A percentile compares a stretch with the other conserved stretches of the same genome.
These are phyloP conservation scores for Cyclotella cryptica DNA, from an alignment of 108 stramenopile species.

Conservation along the genomic window DNA sequence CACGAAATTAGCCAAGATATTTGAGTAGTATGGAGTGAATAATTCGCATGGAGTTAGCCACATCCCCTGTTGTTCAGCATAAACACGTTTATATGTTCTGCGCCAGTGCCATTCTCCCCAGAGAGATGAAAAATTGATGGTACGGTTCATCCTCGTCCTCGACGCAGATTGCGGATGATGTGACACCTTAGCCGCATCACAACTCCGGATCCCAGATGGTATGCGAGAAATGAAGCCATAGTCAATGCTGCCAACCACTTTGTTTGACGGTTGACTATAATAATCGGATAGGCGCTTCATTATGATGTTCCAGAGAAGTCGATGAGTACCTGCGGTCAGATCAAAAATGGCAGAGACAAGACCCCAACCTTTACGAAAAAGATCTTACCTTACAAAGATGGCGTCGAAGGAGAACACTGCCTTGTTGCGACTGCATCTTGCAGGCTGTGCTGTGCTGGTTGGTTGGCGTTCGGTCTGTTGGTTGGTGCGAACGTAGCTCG, in stretches of 20 bases:
- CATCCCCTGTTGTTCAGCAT: slow-evolving; percentile 75
- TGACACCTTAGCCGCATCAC: not conserved
- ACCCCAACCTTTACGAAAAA: not conserved
- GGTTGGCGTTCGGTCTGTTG: not conserved
- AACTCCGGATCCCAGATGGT: slow-evolving; percentile 2
- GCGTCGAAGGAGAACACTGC: slow-evolving; percentile 9
- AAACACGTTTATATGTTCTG: slow-evolving; percentile 55
- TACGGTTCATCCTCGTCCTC: not conserved
- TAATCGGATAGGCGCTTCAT: slow-evolving; percentile 48
- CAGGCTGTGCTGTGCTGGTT: not conserved
- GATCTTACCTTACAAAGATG: slow-evolving; percentile 9
- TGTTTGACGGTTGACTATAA: slow-evolving; percentile 51
- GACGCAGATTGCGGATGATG: not conserved
- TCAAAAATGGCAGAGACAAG: too few species aligned
- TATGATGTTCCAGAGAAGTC: slow-evolving; percentile 35
- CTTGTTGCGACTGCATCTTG: not conserved
- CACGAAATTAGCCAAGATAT: slow-evolving; percentile 75
- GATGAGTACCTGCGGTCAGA: not conserved
- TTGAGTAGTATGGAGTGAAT: slow-evolving; percentile 78
- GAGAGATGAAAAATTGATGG: slow-evolving; percentile 58
- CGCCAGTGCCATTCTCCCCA: slow-evolving; percentile 86
- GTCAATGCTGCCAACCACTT: slow-evolving; percentile 48
- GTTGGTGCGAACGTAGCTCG: not conserved
- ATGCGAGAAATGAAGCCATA: slow-evolving; percentile 6
- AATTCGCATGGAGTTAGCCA: slow-evolving; percentile 91